A percentile compares a stretch with the other conserved stretches of the same genome.
These are phyloP conservation scores for Phylloporus rhodoxanthus DNA, from an alignment of 768 basidiomycete species.

Conservation along the genomic window DNA sequence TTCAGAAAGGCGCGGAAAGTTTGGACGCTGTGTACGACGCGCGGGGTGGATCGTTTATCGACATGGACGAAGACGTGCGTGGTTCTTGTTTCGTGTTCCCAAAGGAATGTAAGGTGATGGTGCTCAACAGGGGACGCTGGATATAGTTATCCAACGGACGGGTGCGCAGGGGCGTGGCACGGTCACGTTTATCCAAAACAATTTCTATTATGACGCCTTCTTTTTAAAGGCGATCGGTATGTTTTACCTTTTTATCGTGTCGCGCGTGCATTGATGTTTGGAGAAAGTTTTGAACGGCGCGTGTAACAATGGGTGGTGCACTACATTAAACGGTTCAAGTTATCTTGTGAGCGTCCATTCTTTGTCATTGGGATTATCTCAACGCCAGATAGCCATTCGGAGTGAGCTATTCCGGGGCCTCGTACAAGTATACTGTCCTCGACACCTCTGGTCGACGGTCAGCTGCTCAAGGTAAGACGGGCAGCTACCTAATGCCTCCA, in stretches of 20 bases:
- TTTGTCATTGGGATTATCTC: neutral
- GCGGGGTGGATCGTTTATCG: slow-evolving; percentile 70
- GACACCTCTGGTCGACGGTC: slow-evolving; percentile 85
- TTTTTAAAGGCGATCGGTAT: slow-evolving; percentile 93
- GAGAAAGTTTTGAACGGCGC: slow-evolving; percentile 83
- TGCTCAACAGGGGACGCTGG: slow-evolving; percentile 69
- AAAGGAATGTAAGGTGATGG: neutral
- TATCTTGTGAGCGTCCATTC: slow-evolving; percentile 61
- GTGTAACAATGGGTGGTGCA: slow-evolving; percentile 79
- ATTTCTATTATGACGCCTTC: slow-evolving; percentile 97
- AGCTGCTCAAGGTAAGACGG: slow-evolving; percentile 72
- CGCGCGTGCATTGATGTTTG: neutral
- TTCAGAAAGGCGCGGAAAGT: slow-evolving; percentile 51
- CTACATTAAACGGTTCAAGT: slow-evolving; percentile 49
- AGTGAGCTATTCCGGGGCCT: slow-evolving; percentile 89
- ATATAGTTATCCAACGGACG: slow-evolving; percentile 85
- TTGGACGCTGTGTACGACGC: slow-evolving; percentile 73
- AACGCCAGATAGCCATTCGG: slow-evolving; percentile 68
- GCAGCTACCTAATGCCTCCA: neutral
- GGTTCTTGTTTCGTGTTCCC: neutral
- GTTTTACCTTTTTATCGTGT: slow-evolving; percentile 19
- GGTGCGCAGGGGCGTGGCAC: slow-evolving; percentile 60
- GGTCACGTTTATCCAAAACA: slow-evolving; percentile 86
- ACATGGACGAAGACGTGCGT: slow-evolving; percentile 93
- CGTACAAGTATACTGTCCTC: slow-evolving; percentile 94